Evolutionary conservation across 2,329 filamentous ascomycete genomes (phyloP).

Genomic region (Scleromitrula shiraiana): DNA sequence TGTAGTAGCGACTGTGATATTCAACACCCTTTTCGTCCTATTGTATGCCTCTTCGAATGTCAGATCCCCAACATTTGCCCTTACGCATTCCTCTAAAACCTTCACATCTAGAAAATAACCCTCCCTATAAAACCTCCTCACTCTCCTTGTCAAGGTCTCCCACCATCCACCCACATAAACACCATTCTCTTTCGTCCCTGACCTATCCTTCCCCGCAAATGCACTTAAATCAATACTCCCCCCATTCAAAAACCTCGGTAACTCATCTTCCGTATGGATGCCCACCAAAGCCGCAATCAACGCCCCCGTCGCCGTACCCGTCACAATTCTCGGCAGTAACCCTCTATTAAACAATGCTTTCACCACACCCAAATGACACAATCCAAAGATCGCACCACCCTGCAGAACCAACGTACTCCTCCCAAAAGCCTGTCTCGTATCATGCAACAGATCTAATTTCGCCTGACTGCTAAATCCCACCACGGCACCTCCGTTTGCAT

Average conservation of each 20-base stretch:
- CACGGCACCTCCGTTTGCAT: slow-evolving; percentile 30
- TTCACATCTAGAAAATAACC: slow-evolving; percentile 79
- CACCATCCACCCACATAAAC: slow-evolving; percentile 31
- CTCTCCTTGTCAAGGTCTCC: slow-evolving; percentile 57
- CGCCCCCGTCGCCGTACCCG: slow-evolving; percentile 83
- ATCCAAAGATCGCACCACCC: slow-evolving; percentile 82
- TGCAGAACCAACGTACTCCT: slow-evolving; percentile 79
- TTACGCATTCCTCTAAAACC: slow-evolving; percentile 75
- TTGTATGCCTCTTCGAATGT: slow-evolving; percentile 92
- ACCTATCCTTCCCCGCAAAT: slow-evolving; percentile 45
- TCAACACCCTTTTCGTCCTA: slow-evolving; percentile 76
- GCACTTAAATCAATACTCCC: slow-evolving; percentile 76
- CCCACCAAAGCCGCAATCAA: slow-evolving; percentile 83
- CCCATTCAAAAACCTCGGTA: slow-evolving; percentile 68
- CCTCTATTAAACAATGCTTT: slow-evolving; percentile 77
- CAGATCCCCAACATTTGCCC: slow-evolving; percentile 76
- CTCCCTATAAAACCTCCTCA: slow-evolving; percentile 61
- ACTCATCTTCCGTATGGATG: slow-evolving; percentile 78
- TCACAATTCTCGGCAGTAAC: slow-evolving; percentile 80
- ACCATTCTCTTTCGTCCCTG: slow-evolving; percentile 27
- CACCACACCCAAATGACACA: slow-evolving; percentile 85
- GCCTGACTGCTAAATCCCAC: slow-evolving; percentile 36
- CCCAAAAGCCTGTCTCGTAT: slow-evolving; percentile 82
- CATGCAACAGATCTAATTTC: slow-evolving; percentile 79
- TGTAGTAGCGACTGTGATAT: slow-evolving; percentile 80